phyloP scores from a whole-genome alignment of 352 stramenopile genomes.

The Blastocystis sp. region DNA sequence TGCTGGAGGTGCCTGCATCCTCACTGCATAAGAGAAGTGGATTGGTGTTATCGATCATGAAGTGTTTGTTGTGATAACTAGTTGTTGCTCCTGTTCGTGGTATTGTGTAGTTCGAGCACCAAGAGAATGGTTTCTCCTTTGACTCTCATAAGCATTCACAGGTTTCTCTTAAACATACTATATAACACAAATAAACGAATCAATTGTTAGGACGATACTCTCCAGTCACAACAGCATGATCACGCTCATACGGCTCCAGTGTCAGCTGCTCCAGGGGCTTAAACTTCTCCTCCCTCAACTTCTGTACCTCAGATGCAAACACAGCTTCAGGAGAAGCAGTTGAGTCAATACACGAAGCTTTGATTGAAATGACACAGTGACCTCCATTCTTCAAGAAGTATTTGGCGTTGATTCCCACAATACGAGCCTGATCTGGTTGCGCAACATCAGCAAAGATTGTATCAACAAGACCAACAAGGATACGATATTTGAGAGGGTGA shows the following conservation, averaged over 20 bases:
- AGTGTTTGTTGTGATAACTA: background rate
- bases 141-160: background rate
- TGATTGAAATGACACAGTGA: slow-evolving; percentile 99
- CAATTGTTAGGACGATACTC: slow-evolving; percentile 82
- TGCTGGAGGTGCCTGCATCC: slow-evolving; percentile 87
- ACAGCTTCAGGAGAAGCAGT: slow-evolving; percentile 94
- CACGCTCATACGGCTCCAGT: slow-evolving; percentile 97
- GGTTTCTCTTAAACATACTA: background rate
- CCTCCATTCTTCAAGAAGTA: slow-evolving; percentile 99
- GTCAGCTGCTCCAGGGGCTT: slow-evolving; percentile 97
- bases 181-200: slow-evolving; percentile 22
- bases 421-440: slow-evolving; percentile 97
- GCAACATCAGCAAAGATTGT: slow-evolving; percentile 97
- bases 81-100: background rate
- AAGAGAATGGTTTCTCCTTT: too few relatives aligned
- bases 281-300: slow-evolving; percentile 96
- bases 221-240: slow-evolving; percentile 95
- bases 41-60: slow-evolving; percentile 38
- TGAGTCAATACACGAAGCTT: slow-evolving; percentile 98
- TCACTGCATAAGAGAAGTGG: slow-evolving; percentile 37
- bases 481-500: slow-evolving; percentile 96
- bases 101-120: background rate
- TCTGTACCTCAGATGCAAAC: slow-evolving; percentile 92
- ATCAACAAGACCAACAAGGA: slow-evolving; percentile 98
- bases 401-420: slow-evolving; percentile 95